Base-by-base conservation (phyloP, 176 grass and related monocot genomes). In the Avena atlantica region DNA sequence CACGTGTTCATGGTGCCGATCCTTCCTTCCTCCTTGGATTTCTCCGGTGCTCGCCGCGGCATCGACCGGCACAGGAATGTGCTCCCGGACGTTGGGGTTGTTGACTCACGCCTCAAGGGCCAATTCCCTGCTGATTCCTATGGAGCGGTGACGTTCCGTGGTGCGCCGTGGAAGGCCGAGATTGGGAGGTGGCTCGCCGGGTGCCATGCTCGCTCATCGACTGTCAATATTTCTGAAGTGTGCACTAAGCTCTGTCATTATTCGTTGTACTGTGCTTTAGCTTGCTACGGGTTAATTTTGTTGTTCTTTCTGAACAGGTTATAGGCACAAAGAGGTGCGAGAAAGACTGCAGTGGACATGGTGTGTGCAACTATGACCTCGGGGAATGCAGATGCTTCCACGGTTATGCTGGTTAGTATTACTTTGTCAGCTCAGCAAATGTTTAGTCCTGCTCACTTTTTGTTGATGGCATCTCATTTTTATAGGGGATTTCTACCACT, bases 301-400 rank as follows among this genome's bases (percentile, higher is more conserved):
- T 47, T 91, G 8, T 66, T 90, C 65, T 86, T 69, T 68, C 2
- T 24, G 19, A 4, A 52, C 79, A 98, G 97, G 50, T 64, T 70
- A 78, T 98, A 74, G 87, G 89, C 61, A 53, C 71, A 61, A 93
- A 89, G 59, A 77, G 1, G 23, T 98, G 97, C 3, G 68, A 87
- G 55, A 86, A 91, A 56, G 91, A 94, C 67, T 94, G 97, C 69
- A 91, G 79, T 74, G 89, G 89, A 20, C 79, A 63, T 9, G 97
- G 97, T 1, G 81, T 98, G 52, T 98, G 94, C 87, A 98, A 98
- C 85, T 80, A 91, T 71, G 80, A 93, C 57, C 74, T 96, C 40
- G 97, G 97, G 81, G 86, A 91, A 53, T 98, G 97, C 94, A 90
- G 94, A 85, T 98, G 94, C 85, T 98, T 98, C 87, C 94, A 94